phyloP scores from a whole-genome alignment of 1,139 yeast genomes.

The Meyerozyma athensensis region DNA sequence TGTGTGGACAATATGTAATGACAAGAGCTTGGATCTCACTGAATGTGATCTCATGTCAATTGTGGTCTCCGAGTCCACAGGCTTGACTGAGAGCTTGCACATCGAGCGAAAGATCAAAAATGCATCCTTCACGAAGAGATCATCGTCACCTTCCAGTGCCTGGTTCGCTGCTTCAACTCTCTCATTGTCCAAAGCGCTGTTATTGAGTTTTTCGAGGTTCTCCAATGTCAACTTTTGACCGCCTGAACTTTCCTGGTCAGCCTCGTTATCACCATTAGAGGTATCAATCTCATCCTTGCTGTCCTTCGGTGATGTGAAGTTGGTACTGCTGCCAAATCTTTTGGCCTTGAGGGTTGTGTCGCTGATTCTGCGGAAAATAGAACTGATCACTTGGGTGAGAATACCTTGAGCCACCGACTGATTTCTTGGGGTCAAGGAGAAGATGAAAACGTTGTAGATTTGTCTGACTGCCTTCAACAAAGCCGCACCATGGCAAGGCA shows the following conservation, averaged over 20 bases:
- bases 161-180: conserved; percentile 45
- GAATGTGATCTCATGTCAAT: conserved; percentile 88
- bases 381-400: conserved; percentile 82
- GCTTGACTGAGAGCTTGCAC: conserved; percentile 87
- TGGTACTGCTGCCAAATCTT: conserved; percentile 18
- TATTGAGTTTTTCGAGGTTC: conserved; percentile 51
- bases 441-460: conserved; percentile 84
- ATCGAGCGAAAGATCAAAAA: conserved; percentile 88
- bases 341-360: conserved; percentile 19
- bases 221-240: conserved; percentile 49
- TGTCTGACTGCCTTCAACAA: conserved; percentile 87
- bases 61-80: conserved; percentile 56
- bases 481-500: conserved; percentile 89
- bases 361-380: conserved; percentile 74
- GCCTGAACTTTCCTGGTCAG: conserved; percentile 9
- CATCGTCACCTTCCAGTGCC: conserved; percentile 51
- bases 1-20: conserved; percentile 83
- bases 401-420: conserved; percentile 96
- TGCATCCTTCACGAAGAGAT: conserved; percentile 80
- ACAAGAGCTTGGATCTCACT: conserved; percentile 83
- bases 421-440: conserved; percentile 74
- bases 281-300: conserved; percentile 20
- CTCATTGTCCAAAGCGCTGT: conserved; percentile 46
- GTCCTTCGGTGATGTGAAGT: conserved; percentile 16
- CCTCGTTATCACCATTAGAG: conserved; percentile 11